Evolutionary conservation across 73 alveolate genomes (phyloP).

Genomic region (Paramecium primaurelia): DNA sequence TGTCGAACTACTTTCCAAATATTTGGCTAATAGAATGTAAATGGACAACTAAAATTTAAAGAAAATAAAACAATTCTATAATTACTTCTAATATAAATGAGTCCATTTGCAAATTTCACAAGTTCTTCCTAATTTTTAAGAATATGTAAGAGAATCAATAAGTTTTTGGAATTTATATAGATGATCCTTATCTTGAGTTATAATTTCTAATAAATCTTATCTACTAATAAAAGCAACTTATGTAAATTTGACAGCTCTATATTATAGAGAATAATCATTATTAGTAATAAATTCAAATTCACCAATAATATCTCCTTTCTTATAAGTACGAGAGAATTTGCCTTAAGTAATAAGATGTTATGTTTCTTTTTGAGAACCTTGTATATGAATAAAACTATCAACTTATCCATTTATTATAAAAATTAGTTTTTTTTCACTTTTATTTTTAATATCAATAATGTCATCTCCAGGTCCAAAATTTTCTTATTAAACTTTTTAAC

Average conservation of each 20-base stretch:
- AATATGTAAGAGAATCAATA: not conserved
- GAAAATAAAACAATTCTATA: not conserved
- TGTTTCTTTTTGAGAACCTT: not conserved
- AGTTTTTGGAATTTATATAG: not conserved
- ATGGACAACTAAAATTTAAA: conserved; percentile 42
- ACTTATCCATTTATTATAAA: not conserved
- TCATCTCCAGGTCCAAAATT: conserved; percentile 29
- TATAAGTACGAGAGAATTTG: not conserved
- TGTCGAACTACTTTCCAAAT: conserved; percentile 22
- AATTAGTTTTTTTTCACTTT: not conserved
- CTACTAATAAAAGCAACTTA: not conserved
- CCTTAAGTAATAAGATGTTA: not conserved
- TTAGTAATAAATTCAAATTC: conserved; percentile 25
- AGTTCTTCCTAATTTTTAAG: not conserved
- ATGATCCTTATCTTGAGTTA: not conserved
- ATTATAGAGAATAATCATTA: not conserved
- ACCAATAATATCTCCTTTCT: conserved; percentile 1
- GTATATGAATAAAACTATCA: not conserved
- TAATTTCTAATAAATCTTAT: not conserved
- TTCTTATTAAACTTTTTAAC: not conserved
- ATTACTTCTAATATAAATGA: not conserved
- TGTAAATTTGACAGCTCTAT: not conserved
- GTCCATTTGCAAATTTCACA: conserved; percentile 47
- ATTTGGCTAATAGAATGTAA: conserved; percentile 12
- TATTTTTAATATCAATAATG: not conserved